Percentiles rank a stretch among this genome's conserved stretches.
phyloP scores from a whole-genome alignment of 2,329 filamentous ascomycete species.

The Diplodia corticola region DNA sequence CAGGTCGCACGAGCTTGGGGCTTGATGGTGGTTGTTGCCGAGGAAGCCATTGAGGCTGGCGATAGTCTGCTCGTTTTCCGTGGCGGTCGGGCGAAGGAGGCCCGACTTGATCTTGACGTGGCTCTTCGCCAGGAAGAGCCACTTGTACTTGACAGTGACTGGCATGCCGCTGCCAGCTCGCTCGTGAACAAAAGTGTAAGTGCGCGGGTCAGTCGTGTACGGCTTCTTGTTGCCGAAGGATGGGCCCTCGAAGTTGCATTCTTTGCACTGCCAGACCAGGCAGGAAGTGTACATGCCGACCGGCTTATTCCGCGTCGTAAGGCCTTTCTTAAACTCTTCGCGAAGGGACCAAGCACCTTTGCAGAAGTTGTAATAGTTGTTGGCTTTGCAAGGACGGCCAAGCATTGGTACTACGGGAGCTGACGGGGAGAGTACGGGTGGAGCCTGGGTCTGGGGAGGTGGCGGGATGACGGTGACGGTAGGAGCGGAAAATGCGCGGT shows the following conservation, averaged over 20 bases:
- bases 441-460: neutral
- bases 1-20: neutral
- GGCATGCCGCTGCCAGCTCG: neutral
- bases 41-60: neutral
- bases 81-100: neutral
- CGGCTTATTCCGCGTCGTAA: slow-evolving; percentile 33
- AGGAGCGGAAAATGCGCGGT: slow-evolving; percentile 3
- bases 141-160: slow-evolving; percentile 33
- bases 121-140: slow-evolving; percentile 42
- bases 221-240: slow-evolving; percentile 30
- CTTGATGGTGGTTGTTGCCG: slow-evolving; percentile 27
- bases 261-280: slow-evolving; percentile 38
- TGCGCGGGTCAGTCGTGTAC: slow-evolving; percentile 33
- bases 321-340: slow-evolving; percentile 37
- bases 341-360: slow-evolving; percentile 42
- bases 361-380: slow-evolving; percentile 45
- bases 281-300: slow-evolving; percentile 38
- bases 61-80: neutral
- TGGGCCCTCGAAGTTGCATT: slow-evolving; percentile 38
- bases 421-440: slow-evolving; percentile 34
- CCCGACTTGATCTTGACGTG: slow-evolving; percentile 32
- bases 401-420: slow-evolving; percentile 3
- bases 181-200: slow-evolving; percentile 26
- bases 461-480: slow-evolving; percentile 16
- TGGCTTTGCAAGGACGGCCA: slow-evolving; percentile 41